A percentile compares a stretch with the other conserved stretches of the same genome.
These are phyloP conservation scores for Heritiera fomes DNA, from an alignment of 345 rosid genomes.

Conservation along the genomic window DNA sequence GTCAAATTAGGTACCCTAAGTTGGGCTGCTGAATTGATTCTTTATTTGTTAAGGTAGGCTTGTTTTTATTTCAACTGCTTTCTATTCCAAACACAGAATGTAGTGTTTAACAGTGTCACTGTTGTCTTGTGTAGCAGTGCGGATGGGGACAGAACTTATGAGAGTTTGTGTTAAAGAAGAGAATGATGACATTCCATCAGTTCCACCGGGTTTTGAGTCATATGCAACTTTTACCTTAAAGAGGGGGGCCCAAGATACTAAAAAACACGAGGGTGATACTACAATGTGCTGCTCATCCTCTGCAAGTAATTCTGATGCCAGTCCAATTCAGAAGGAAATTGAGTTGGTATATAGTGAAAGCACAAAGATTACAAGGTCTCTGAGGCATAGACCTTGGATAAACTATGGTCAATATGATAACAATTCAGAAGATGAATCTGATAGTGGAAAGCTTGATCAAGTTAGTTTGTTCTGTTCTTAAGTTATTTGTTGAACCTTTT, in stretches of 20 bases:
- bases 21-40: not conserved
- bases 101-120: not conserved
- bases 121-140: slow-evolving; percentile 26
- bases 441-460: slow-evolving; percentile 51
- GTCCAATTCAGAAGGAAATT: slow-evolving; percentile 44
- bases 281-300: slow-evolving; percentile 39
- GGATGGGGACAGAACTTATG: slow-evolving; percentile 90
- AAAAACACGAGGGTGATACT: slow-evolving; percentile 37
- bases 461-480: slow-evolving; percentile 35
- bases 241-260: slow-evolving; percentile 41
- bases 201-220: slow-evolving; percentile 98
- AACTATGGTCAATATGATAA: slow-evolving; percentile 49
- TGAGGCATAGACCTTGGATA: slow-evolving; percentile 64
- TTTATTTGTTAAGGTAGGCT: slow-evolving; percentile 17
- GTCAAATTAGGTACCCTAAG: not conserved
- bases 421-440: slow-evolving; percentile 52
- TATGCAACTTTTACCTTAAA: slow-evolving; percentile 69
- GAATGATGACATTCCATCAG: slow-evolving; percentile 76
- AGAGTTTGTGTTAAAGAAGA: slow-evolving; percentile 83
- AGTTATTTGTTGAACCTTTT: not conserved
- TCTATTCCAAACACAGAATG: not conserved
- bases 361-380: slow-evolving; percentile 48
- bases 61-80: not conserved
- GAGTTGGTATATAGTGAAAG: slow-evolving; percentile 38
- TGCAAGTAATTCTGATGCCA: slow-evolving; percentile 43